These are phyloP conservation scores for Pseudozyma hubeiensis DNA, from an alignment of 1,284 basidiomycete genomes.

Conservation along the genomic window DNA sequence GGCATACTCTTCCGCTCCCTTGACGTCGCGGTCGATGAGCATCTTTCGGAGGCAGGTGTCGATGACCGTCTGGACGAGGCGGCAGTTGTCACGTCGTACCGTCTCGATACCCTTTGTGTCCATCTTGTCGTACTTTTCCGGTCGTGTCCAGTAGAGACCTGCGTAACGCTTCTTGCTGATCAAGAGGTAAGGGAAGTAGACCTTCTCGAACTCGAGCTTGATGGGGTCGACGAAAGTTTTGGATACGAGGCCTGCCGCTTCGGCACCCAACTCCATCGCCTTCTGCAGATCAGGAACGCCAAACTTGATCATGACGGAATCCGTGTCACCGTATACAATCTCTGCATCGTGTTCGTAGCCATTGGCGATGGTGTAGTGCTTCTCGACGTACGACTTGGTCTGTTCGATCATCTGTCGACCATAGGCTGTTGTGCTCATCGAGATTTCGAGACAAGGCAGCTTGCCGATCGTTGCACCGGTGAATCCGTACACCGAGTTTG, in stretches of 20 bases:
- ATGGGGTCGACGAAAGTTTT: conserved; percentile 65
- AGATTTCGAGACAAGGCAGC: conserved; percentile 67
- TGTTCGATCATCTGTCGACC: conserved; percentile 69
- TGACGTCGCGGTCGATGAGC: conserved; percentile 68
- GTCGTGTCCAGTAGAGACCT: conserved; percentile 66
- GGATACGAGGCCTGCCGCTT: conserved; percentile 89
- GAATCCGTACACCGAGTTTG: conserved; percentile 69
- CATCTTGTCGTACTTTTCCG: conserved; percentile 68
- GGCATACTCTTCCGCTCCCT: conserved; percentile 66
- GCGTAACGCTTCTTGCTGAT: conserved; percentile 69
- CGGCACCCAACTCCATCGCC: conserved; percentile 75
- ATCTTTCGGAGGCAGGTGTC: conserved; percentile 68
- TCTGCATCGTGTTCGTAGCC: conserved; percentile 67
- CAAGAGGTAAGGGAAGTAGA: conserved; percentile 68
- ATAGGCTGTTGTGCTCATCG: conserved; percentile 68
- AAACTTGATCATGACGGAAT: conserved; percentile 69
- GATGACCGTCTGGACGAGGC: conserved; percentile 68
- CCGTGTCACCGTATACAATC: conserved; percentile 68
- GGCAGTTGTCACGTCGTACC: conserved; percentile 68
- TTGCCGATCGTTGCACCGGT: conserved; percentile 68
- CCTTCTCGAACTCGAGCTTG: conserved; percentile 69
- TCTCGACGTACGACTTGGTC: conserved; percentile 64
- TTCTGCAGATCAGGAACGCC: conserved; percentile 59
- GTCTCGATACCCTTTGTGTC: conserved; percentile 69
- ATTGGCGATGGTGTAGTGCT: conserved; percentile 65